Evolutionary conservation across 495 filamentous ascomycete genomes (phyloP).

Genomic region (Darksidea phi): DNA sequence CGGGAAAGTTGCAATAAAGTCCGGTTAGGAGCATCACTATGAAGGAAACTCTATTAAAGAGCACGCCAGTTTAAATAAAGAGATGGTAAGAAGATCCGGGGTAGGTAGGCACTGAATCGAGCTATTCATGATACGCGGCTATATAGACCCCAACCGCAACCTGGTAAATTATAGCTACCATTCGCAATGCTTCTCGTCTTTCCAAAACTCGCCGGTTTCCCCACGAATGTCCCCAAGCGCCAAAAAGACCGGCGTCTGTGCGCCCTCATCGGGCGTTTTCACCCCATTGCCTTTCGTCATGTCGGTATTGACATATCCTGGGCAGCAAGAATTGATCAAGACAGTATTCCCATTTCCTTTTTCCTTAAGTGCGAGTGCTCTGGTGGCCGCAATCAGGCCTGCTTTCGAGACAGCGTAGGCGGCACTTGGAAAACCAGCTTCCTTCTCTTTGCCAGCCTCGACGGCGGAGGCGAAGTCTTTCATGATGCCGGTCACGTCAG

Average conservation of each 20-base stretch:
- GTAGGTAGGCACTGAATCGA: too few species aligned
- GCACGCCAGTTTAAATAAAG: too few species aligned
- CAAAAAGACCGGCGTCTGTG: conserved; percentile 53
- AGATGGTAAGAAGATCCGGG: too few species aligned
- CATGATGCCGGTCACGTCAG: conserved; percentile 48
- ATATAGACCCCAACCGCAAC: too few species aligned
- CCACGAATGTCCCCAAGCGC: conserved; percentile 51
- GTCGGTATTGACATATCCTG: conserved; percentile 53
- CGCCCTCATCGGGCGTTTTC: conserved; percentile 50
- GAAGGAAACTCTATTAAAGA: too few species aligned
- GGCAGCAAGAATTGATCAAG: conserved; percentile 55
- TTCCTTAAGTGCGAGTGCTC: conserved; percentile 45
- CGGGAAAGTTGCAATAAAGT: too few species aligned
- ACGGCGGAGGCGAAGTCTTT: conserved; percentile 47
- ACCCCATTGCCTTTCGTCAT: conserved; percentile 47
- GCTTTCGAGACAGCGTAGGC: conserved; percentile 52
- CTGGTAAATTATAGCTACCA: conserved; percentile 40
- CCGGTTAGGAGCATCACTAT: too few species aligned
- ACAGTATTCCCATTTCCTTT: conserved; percentile 38
- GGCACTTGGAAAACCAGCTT: conserved; percentile 47
- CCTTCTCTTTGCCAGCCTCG: conserved; percentile 42
- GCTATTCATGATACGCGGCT: too few species aligned
- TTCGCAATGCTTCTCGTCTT: conserved; percentile 44
- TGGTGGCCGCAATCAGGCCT: conserved; percentile 49
- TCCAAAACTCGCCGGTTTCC: conserved; percentile 49